A percentile compares a stretch with the other conserved stretches of the same genome.
These are phyloP conservation scores for Globisporangium splendens DNA, from an alignment of 352 stramenopile genomes.

Conservation along the genomic window DNA sequence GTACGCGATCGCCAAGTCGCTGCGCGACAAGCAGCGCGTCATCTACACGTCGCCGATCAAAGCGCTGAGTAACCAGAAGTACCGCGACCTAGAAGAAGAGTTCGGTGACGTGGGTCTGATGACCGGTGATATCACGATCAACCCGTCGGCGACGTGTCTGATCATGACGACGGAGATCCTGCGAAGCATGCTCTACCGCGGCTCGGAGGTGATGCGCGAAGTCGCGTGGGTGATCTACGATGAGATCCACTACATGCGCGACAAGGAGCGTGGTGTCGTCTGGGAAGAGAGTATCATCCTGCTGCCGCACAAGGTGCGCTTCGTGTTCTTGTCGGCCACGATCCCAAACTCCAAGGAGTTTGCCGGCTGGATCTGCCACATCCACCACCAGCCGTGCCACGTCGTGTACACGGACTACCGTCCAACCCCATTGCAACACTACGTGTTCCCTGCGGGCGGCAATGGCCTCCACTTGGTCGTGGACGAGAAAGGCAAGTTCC, in stretches of 20 bases:
- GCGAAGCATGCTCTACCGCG: conserved; percentile 98
- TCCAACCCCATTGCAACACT: conserved; percentile 98
- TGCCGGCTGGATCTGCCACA: conserved; percentile 97
- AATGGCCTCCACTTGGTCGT: conserved; percentile 98
- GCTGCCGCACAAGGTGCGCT: conserved; percentile 97
- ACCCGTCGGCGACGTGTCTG: conserved; percentile 95
- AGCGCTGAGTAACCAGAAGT: conserved; percentile 99
- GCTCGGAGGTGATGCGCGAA: conserved; percentile 97
- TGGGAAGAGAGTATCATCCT: conserved; percentile 99
- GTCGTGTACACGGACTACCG: conserved; percentile 99
- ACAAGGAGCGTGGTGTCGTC: conserved; percentile 97
- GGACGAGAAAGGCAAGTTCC: conserved; percentile 98
- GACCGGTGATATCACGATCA: conserved; percentile 99
- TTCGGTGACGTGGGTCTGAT: conserved; percentile 97
- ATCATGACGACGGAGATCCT: conserved; percentile 99
- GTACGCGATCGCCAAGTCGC: conserved; percentile 98
- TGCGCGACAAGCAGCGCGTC: conserved; percentile 90
- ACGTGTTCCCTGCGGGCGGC: conserved; percentile 96
- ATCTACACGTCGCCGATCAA: conserved; percentile 99
- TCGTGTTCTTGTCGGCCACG: conserved; percentile 99
- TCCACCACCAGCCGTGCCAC: conserved; percentile 99
- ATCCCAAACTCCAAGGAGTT: conserved; percentile 98
- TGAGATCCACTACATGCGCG: conserved; percentile 99
- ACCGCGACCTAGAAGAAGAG: conserved; percentile 95
- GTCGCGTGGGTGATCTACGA: conserved; percentile 99